Percentiles rank a stretch among this genome's conserved stretches.
These are phyloP conservation scores for Zymoseptoria crescenta DNA, from an alignment of 2,329 filamentous ascomycete species.

Conservation along the genomic window DNA sequence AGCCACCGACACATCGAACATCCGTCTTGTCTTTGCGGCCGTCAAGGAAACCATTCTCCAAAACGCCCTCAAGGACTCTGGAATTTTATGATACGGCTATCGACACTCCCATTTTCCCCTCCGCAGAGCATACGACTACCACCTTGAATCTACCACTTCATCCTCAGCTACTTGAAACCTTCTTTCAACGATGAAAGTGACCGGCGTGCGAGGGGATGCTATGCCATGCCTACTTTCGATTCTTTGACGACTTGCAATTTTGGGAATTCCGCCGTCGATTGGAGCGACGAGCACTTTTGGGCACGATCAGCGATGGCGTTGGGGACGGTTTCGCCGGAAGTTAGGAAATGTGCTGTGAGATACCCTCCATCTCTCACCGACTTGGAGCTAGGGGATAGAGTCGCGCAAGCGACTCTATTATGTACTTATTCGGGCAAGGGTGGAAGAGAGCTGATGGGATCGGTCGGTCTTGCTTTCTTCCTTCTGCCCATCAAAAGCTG, in stretches of 20 bases:
- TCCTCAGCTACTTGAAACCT: neutral
- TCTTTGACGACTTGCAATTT: slow-evolving; percentile 7
- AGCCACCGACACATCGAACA: slow-evolving; percentile 97
- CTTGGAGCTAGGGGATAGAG: neutral
- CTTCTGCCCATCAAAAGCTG: slow-evolving; percentile 10
- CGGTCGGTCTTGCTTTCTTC: neutral
- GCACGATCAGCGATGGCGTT: slow-evolving; percentile 11
- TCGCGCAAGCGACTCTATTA: slow-evolving; percentile 3
- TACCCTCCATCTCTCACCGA: neutral
- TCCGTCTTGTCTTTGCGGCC: slow-evolving; percentile 92
- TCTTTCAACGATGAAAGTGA: neutral
- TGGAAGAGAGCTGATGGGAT: slow-evolving; percentile 6
- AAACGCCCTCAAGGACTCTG: slow-evolving; percentile 95
- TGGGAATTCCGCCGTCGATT: neutral
- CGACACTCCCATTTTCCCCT: slow-evolving; percentile 6
- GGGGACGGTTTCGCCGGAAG: slow-evolving; percentile 6
- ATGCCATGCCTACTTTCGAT: slow-evolving; percentile 4
- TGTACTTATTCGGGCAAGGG: slow-evolving; percentile 1
- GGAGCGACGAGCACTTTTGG: neutral
- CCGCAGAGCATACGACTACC: slow-evolving; percentile 5
- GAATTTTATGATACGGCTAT: slow-evolving; percentile 57
- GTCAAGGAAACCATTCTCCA: slow-evolving; percentile 99
- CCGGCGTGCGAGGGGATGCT: neutral
- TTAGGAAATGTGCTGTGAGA: neutral
- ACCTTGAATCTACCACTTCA: neutral